A percentile compares a stretch with the other conserved stretches of the same genome.
phyloP scores from a whole-genome alignment of 2,329 filamentous ascomycete genomes.

The Onygenales sp. region DNA sequence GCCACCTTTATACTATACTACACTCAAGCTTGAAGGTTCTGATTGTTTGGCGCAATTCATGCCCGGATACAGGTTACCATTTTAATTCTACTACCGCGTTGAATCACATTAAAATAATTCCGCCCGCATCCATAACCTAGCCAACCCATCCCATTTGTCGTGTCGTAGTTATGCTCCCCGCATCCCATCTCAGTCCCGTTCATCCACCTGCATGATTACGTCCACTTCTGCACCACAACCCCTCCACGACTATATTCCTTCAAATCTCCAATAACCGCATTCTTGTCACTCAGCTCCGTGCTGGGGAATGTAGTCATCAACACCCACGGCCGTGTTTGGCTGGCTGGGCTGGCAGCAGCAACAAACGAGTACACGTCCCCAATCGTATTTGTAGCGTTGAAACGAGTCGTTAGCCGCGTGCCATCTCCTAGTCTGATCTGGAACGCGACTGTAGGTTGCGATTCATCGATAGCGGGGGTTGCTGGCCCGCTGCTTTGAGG shows the following conservation, averaged over 20 bases:
- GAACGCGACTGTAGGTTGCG: slow-evolving; percentile 48
- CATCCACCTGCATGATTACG: not conserved
- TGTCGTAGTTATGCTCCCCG: not conserved
- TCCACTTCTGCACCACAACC: slow-evolving; percentile 43
- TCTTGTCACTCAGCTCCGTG: slow-evolving; percentile 51
- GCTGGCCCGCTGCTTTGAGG: slow-evolving; percentile 17
- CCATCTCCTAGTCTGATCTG: slow-evolving; percentile 57
- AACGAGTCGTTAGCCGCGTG: slow-evolving; percentile 50
- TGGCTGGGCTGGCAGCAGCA: slow-evolving; percentile 41
- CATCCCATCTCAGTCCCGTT: not conserved
- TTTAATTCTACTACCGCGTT: too few species aligned
- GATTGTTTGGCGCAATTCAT: too few species aligned
- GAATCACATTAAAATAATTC: too few species aligned
- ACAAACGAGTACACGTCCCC: slow-evolving; percentile 57
- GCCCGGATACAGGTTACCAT: too few species aligned
- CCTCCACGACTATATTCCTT: slow-evolving; percentile 42
- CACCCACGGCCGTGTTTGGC: slow-evolving; percentile 43
- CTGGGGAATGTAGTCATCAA: slow-evolving; percentile 59
- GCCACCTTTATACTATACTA: too few species aligned
- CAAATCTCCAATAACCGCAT: slow-evolving; percentile 35
- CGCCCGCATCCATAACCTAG: too few species aligned
- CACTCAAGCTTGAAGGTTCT: too few species aligned
- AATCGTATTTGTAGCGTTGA: slow-evolving; percentile 57
- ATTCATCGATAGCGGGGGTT: slow-evolving; percentile 45
- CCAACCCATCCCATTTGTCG: not conserved